Conservation (phyloP, 228 moss, liverwort and hornwort genomes). For the Sphagnum fallax region DNA sequence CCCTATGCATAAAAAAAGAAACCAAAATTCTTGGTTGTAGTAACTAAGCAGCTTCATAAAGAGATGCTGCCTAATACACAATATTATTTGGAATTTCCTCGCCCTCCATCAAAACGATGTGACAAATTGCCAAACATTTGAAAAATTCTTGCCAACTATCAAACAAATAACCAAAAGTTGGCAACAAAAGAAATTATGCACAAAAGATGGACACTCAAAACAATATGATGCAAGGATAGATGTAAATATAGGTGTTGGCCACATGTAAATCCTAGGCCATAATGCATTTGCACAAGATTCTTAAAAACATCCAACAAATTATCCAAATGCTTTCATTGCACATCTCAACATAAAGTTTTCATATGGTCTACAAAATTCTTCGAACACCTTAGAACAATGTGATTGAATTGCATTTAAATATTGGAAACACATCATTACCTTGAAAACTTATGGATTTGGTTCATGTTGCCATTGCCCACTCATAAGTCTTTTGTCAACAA, state of each 20-base stretch:
- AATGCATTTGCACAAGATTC: no score
- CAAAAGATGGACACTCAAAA: neutral
- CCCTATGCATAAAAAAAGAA: slow-evolving; percentile 87
- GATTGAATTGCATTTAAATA: no score
- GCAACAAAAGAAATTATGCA: no score
- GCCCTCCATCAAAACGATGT: slow-evolving; percentile 91
- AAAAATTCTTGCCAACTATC: slow-evolving; percentile 67
- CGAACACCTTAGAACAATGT: no score
- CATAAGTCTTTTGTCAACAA: slow-evolving; percentile 85
- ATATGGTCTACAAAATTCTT: no score
- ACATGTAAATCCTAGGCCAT: no score
- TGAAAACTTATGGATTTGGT: slow-evolving; percentile 44
- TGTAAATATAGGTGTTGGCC: no score
- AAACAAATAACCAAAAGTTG: neutral
- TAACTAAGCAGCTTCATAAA: slow-evolving; percentile 88
- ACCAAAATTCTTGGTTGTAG: slow-evolving; percentile 84
- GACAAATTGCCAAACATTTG: slow-evolving; percentile 88
- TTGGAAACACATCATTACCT: slow-evolving; percentile 17
- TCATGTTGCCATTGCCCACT: slow-evolving; percentile 88
- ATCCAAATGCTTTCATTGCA: no score
- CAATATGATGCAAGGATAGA: no score
- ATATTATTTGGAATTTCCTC: slow-evolving; percentile 81
- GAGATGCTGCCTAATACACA: slow-evolving; percentile 87
- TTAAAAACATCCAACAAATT: no score
- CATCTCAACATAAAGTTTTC: no score